A percentile compares a stretch with the other conserved stretches of the same genome.
Evolutionary conservation across 192 early-diverging fungal species (phyloP).

Genomic region (Radiomyces spectabilis): DNA sequence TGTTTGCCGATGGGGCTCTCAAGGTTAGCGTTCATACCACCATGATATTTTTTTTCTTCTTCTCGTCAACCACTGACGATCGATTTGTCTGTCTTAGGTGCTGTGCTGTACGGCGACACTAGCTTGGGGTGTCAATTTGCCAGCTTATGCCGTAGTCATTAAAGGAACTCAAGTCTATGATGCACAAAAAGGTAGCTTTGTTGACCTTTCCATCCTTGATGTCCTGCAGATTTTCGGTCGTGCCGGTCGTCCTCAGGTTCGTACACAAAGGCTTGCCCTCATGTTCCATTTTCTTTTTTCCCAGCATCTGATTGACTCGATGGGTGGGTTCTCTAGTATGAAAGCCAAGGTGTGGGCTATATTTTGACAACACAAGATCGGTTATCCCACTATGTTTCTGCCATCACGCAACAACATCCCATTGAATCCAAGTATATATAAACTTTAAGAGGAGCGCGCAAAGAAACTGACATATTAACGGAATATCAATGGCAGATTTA

Average conservation of each 20-base stretch:
- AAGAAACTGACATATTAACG: not conserved
- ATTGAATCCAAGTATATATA: constrained; percentile 78
- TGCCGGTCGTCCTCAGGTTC: constrained; percentile 81
- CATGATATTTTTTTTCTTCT: no score
- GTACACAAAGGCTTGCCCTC: not conserved
- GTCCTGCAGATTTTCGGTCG: constrained; percentile 99
- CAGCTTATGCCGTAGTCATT: constrained; percentile 96
- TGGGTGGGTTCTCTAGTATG: constrained; percentile 67
- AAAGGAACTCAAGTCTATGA: constrained; percentile 98
- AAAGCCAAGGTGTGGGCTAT: constrained; percentile 87
- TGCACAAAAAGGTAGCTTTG: constrained; percentile 86
- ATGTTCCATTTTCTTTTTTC: constrained; percentile 1
- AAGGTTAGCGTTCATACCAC: no score
- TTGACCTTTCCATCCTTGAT: constrained; percentile 94
- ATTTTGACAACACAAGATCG: constrained; percentile 94
- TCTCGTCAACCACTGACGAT: no score
- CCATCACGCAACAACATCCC: constrained; percentile 93
- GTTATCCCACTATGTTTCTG: constrained; percentile 85
- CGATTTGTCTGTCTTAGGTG: constrained; percentile 41
- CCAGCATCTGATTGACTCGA: no score
- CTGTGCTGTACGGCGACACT: constrained; percentile 97
- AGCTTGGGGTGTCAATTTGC: constrained; percentile 99
- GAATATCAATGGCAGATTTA: constrained; percentile 47
- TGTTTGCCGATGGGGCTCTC: constrained; percentile 83
- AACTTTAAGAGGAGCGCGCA: not conserved